Base-by-base conservation (phyloP, 306 rosid species). In the Cucumis melo region DNA sequence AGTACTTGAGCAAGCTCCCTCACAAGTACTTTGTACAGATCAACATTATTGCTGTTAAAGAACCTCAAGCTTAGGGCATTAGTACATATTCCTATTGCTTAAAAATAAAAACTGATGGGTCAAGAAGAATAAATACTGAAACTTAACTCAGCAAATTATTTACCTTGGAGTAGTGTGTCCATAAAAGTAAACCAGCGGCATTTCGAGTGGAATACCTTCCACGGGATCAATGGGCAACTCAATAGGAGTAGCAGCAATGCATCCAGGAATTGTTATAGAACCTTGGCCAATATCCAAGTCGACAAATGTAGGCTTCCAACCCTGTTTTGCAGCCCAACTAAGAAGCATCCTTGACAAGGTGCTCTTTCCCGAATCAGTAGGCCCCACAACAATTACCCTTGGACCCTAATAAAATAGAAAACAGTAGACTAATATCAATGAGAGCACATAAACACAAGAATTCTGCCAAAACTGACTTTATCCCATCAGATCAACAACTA, bases 231-330 rank as follows among this genome's bases (percentile, higher is more conserved):
- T 94, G 63, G 96, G 99, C 95, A 94, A 84, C 83, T 94, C 99
- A 74, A 94, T 89, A 58, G 96, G 97, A 66, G 97, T 94, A 42
- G 99, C 97, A 16, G 95, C 95, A 84, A 92, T 90, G 86, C 93
- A 87, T 76, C 96, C 99, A 7, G 99, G 99, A 80, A 82, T 77
- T 59, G 97, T 90, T 80, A 94, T 92, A 60, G 99, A 90, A 62
- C 99, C 99, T 81, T 94, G 99, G 39, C 99, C 97, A 75, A 94
- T 89, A 85, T 94, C 99, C 88, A 94, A 88, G 82, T 94, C 97
- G 36, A 94, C 95, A 74, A 83, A 94, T 36, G 97, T 89, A 77
- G 99, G 99, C 60, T 92, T 94, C 96, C 96, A 92, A 34, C 97
- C 96, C 80, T 89, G 95, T 60, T 90, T 94, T 77, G 96, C 98